Evolutionary conservation across 345 rosid species (phyloP).

Genomic region (Geranium rotundifolium): DNA sequence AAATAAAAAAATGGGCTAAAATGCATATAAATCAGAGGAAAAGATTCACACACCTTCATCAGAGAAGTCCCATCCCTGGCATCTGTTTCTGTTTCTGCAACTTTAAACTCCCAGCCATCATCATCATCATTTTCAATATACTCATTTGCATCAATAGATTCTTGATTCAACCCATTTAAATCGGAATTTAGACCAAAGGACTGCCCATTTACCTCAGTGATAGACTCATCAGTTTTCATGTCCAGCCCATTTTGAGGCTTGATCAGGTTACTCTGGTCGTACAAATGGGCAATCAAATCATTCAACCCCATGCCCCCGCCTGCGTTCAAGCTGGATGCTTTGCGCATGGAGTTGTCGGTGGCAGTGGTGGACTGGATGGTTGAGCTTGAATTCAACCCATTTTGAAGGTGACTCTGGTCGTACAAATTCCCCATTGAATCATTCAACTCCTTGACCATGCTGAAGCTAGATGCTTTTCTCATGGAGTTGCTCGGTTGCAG

Average conservation of each 20-base stretch:
- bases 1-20: neutral
- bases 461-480: too few species aligned
- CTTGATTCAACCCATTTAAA: conserved; percentile 6
- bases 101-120: conserved; percentile 30
- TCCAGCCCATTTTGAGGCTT: conserved; percentile 5
- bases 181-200: conserved; percentile 6
- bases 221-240: conserved; percentile 2
- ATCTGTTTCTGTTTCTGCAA: conserved; percentile 15
- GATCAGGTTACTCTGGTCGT: conserved; percentile 15
- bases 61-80: conserved; percentile 1
- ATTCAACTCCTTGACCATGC: too few species aligned
- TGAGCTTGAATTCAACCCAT: too few species aligned
- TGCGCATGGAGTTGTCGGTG: conserved; percentile 11
- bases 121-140: conserved; percentile 11
- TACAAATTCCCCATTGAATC: too few species aligned
- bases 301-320: conserved; percentile 6
- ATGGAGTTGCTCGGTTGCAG: too few species aligned
- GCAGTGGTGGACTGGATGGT: conserved; percentile 16
- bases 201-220: neutral
- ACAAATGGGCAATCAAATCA: conserved; percentile 40
- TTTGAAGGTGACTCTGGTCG: too few species aligned
- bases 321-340: conserved; percentile 15
- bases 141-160: conserved; percentile 11
- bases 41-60: conserved; percentile 5
- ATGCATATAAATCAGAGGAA: neutral